Percentiles rank a stretch among this genome's conserved stretches.
Conservation (phyloP, 2,329 filamentous ascomycete species). For the Sphaerostilbella broomeana region DNA sequence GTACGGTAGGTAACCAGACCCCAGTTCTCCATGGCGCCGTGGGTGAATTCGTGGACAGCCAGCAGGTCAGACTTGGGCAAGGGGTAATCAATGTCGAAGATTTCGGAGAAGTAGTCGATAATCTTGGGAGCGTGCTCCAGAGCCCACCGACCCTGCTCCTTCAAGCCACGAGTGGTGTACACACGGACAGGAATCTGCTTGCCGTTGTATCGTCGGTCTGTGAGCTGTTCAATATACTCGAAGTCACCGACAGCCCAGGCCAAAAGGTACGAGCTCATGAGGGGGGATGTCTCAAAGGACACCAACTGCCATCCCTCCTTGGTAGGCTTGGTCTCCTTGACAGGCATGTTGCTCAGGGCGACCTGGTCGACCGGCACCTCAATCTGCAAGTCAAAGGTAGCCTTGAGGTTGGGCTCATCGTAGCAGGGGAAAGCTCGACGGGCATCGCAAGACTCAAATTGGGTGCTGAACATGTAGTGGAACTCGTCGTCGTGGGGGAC, state of each 20-base stretch:
- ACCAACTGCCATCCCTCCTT: slow-evolving; percentile 64
- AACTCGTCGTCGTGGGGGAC: slow-evolving; percentile 67
- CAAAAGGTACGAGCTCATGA: slow-evolving; percentile 88
- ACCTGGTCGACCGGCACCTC: slow-evolving; percentile 85
- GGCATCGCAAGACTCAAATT: slow-evolving; percentile 95
- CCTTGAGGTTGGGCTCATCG: slow-evolving; percentile 95
- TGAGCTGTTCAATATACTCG: slow-evolving; percentile 90
- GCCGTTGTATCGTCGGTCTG: slow-evolving; percentile 82
- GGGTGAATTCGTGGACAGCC: slow-evolving; percentile 86
- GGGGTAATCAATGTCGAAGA: slow-evolving; percentile 89
- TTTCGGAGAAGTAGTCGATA: slow-evolving; percentile 93
- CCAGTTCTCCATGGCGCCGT: slow-evolving; percentile 93
- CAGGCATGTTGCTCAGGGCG: slow-evolving; percentile 92
- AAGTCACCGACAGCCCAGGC: slow-evolving; percentile 97
- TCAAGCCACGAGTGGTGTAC: slow-evolving; percentile 90
- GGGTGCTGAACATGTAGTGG: slow-evolving; percentile 82
- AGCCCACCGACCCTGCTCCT: slow-evolving; percentile 84
- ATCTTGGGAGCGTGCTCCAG: slow-evolving; percentile 87
- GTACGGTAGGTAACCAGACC: slow-evolving; percentile 93
- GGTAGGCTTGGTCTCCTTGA: slow-evolving; percentile 58
- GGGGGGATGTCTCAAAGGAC: slow-evolving; percentile 73
- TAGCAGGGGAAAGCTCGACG: slow-evolving; percentile 95
- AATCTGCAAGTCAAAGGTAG: slow-evolving; percentile 88
- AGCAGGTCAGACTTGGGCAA: slow-evolving; percentile 87
- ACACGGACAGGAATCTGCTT: slow-evolving; percentile 88